phyloP scores from a whole-genome alignment of 176 grass and related monocot species.

The Neostapfia colusana region DNA sequence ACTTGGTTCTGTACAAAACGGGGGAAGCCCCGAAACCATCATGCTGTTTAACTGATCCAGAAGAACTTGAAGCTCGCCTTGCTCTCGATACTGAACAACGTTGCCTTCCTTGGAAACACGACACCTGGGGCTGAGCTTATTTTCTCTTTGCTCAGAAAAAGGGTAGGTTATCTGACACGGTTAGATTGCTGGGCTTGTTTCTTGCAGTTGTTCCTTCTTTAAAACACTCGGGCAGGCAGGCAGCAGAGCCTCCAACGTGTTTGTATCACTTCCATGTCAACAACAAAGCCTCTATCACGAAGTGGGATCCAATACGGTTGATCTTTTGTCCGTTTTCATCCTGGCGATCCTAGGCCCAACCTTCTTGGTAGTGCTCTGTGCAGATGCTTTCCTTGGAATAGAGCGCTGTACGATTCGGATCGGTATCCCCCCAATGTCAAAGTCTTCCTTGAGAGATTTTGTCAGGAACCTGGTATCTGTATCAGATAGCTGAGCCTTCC shows the following conservation, averaged over 20 bases:
- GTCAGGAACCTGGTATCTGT: slow-evolving; percentile 82
- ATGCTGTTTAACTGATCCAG: not conserved
- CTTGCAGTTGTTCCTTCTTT: slow-evolving; percentile 10
- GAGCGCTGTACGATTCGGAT: slow-evolving; percentile 72
- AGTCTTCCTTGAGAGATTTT: slow-evolving; percentile 95
- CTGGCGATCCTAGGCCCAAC: slow-evolving; percentile 29
- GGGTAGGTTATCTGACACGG: not conserved
- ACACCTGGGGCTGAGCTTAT: not conserved
- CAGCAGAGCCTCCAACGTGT: not conserved
- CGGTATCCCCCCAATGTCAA: slow-evolving; percentile 87
- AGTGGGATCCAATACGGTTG: slow-evolving; percentile 22
- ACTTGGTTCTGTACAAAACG: slow-evolving; percentile 17
- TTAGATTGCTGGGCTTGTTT: slow-evolving; percentile 15
- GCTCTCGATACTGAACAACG: not conserved
- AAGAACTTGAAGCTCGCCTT: not conserved
- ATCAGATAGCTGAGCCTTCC: slow-evolving; percentile 78
- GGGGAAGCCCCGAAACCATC: not conserved
- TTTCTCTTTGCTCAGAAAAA: not conserved
- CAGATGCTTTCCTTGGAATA: slow-evolving; percentile 58
- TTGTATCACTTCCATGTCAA: not conserved
- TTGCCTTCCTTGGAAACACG: not conserved
- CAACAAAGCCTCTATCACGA: slow-evolving; percentile 14
- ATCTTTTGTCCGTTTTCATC: slow-evolving; percentile 65
- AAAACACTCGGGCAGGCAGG: not conserved
- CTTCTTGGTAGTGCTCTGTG: slow-evolving; percentile 29